Conservation (phyloP, 495 filamentous ascomycete genomes). For the Poronia punctata region DNA sequence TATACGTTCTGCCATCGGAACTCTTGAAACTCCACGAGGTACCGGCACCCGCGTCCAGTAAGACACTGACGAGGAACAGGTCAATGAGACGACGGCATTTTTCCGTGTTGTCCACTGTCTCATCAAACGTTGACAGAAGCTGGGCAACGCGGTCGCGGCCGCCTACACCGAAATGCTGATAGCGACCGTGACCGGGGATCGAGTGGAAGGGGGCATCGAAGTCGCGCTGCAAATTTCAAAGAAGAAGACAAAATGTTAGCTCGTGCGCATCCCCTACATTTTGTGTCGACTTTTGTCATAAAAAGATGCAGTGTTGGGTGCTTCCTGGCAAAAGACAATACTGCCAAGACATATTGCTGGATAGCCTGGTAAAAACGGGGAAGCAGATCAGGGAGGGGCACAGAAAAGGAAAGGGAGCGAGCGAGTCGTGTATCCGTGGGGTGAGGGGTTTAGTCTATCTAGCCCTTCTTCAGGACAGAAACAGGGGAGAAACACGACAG, state of each 20-base stretch:
- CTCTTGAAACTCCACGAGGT: constrained; percentile 84
- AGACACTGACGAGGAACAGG: constrained; percentile 82
- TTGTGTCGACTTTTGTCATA: too few species aligned
- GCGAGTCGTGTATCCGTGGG: constrained; percentile 2
- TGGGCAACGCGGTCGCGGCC: constrained; percentile 65
- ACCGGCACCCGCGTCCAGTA: constrained; percentile 83
- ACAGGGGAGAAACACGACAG: neutral
- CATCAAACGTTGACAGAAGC: constrained; percentile 61
- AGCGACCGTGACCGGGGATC: constrained; percentile 81
- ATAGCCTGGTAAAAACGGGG: neutral
- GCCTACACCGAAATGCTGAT: constrained; percentile 89
- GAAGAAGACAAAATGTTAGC: too few species aligned
- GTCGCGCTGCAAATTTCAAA: too few species aligned
- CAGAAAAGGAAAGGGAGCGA: constrained; percentile 1
- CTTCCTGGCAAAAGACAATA: too few species aligned
- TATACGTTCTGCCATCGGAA: constrained; percentile 75
- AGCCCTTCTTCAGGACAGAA: neutral
- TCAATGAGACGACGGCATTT: constrained; percentile 72
- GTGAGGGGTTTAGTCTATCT: constrained; percentile 12
- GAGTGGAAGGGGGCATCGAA: constrained; percentile 76
- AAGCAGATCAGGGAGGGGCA: constrained; percentile 9
- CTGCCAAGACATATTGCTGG: too few species aligned
- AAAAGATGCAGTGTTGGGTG: too few species aligned
- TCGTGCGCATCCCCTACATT: too few species aligned
- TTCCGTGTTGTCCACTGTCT: constrained; percentile 59